Evolutionary conservation across 148 eudicot species (phyloP), one percentile per base, ranked within the genome.

Genomic region (Gaultheria prostrata): DNA sequence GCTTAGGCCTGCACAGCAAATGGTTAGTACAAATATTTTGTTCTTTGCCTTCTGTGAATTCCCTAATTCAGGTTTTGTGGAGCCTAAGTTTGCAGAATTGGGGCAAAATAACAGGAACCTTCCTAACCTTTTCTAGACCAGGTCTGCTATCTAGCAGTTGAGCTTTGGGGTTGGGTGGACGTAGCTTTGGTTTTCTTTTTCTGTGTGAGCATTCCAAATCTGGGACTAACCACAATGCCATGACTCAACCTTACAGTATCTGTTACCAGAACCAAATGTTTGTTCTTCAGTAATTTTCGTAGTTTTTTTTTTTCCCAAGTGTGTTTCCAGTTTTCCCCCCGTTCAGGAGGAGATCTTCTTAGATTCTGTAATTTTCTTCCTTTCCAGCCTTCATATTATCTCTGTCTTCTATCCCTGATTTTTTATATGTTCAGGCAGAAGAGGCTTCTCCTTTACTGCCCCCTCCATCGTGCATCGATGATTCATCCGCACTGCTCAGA

Each of bases 401-500:
- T 18, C 45, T 81, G 28, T 53, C n/a, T 69, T 30, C 46, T 65
- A 12, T 26, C 21, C 17, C 24, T 78, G 21, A 32, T 17, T 32
- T 63, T 33, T 33, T 84, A 8, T 81, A 82, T 78, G 56, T 35
- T 65, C 88, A 92, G 93, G 91, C 84, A 76, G 84, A 75, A 61
- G 93, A 90, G 65, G 86, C 46, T 83, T 76, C 88, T 86, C 69
- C 86, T 69, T 74, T 77, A 6, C 54, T 51, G 51, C 87, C 85
- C 43, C 87, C 86, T 69, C 85, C 87, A 24, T 90, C 90, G 69
- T 91, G 93, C 82, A 86, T 92, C 70, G 95, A 94, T 63, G 95
- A 92, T 85, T 85, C 92, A 72, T 94, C 97, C 70, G 84, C 90
- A 74, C 85, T 92, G 82, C 94, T 94, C 74, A 82, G 87, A 85